A percentile compares a stretch with the other conserved stretches of the same genome.
phyloP scores from a whole-genome alignment of 1,139 yeast species.

The Geotrichum restrictum region DNA sequence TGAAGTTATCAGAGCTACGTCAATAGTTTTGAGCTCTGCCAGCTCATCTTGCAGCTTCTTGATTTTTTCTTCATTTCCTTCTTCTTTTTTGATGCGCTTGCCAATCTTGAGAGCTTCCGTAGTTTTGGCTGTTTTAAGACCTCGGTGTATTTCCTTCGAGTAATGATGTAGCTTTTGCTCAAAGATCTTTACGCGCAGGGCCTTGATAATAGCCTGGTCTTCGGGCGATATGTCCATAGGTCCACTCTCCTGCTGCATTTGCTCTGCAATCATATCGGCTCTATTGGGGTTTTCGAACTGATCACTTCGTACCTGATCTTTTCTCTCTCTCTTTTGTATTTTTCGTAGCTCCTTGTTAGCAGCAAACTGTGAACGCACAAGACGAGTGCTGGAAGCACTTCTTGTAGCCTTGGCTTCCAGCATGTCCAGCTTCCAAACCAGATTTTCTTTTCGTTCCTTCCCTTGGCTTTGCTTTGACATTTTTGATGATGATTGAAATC shows the following conservation, averaged over 20 bases:
- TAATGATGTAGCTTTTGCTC: constrained; percentile 37
- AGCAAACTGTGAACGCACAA: constrained; percentile 34
- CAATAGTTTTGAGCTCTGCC: constrained; percentile 28
- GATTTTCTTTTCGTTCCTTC: constrained; percentile 32
- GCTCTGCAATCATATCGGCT: constrained; percentile 20
- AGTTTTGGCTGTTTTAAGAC: constrained; percentile 34
- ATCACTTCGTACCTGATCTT: constrained; percentile 18
- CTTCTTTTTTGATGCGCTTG: constrained; percentile 31
- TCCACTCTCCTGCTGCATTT: constrained; percentile 16
- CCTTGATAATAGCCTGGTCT: constrained; percentile 26
- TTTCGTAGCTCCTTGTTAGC: constrained; percentile 23
- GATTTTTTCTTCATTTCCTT: constrained; percentile 22
- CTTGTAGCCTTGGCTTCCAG: constrained; percentile 36
- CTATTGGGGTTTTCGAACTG: constrained; percentile 20
- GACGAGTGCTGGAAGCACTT: constrained; percentile 29
- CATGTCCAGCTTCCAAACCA: constrained; percentile 39
- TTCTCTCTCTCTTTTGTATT: constrained; percentile 18
- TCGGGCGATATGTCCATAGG: constrained; percentile 14
- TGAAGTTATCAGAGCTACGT: constrained; percentile 27
- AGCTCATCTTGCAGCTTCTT: constrained; percentile 30
- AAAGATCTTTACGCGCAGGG: constrained; percentile 33
- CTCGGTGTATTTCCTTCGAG: constrained; percentile 30
- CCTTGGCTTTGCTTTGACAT: background rate
- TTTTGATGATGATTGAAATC: background rate
- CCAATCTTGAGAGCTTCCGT: constrained; percentile 37